phyloP scores from a whole-genome alignment of 2,329 filamentous ascomycete species.

The Thelonectria blattea region DNA sequence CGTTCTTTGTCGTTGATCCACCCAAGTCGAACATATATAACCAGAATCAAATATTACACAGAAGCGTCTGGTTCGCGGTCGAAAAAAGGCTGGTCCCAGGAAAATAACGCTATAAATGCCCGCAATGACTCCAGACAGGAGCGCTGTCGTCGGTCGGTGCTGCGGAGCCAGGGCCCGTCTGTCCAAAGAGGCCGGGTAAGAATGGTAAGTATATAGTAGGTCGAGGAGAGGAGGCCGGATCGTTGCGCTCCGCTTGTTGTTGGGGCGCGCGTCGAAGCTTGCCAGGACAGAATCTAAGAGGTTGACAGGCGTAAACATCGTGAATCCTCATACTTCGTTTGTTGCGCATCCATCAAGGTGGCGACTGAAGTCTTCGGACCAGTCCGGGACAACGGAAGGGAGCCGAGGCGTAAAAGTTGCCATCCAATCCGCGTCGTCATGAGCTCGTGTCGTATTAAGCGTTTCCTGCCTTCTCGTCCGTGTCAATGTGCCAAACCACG shows the following conservation, averaged over 20 bases:
- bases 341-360: slow-evolving; percentile 26
- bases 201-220: slow-evolving; percentile 10
- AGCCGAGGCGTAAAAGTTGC: slow-evolving; percentile 29
- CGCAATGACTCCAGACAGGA: slow-evolving; percentile 24
- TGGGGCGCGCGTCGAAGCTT: slow-evolving; percentile 18
- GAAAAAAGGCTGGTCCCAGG: slow-evolving; percentile 18
- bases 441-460: slow-evolving; percentile 42
- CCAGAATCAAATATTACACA: slow-evolving; percentile 41
- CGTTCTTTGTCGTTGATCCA: slow-evolving; percentile 17
- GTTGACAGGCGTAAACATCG: slow-evolving; percentile 31
- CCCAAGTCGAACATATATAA: slow-evolving; percentile 32
- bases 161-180: slow-evolving; percentile 1
- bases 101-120: slow-evolving; percentile 29
- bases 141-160: neutral
- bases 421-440: slow-evolving; percentile 14
- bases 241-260: slow-evolving; percentile 8
- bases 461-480: slow-evolving; percentile 91
- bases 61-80: slow-evolving; percentile 33
- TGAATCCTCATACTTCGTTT: slow-evolving; percentile 36
- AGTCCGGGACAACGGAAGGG: slow-evolving; percentile 27
- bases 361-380: slow-evolving; percentile 25
- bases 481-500: slow-evolving; percentile 98
- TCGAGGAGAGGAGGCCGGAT: slow-evolving; percentile 1
- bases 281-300: slow-evolving; percentile 17
- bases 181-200: slow-evolving; percentile 17